Evolutionary conservation across 768 basidiomycete species (phyloP), one percentile per base, ranked within the genome.

Genomic region (Boletus barrowsii): DNA sequence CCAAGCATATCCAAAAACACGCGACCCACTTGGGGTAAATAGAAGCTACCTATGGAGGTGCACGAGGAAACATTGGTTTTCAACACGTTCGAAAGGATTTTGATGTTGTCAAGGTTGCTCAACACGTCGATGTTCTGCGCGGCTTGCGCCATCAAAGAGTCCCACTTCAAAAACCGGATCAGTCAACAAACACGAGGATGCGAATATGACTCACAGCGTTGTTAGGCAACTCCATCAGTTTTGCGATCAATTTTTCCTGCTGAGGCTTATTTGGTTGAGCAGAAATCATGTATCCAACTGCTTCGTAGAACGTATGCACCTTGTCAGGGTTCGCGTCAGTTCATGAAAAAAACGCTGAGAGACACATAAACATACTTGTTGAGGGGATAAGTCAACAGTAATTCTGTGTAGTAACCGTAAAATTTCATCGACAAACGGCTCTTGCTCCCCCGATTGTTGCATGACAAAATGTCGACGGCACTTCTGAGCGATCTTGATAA

Each of bases 401-500:
- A 97, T 98, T 50, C 93, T 79, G 67, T 97, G 94, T 45, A 99
- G 76, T 33, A 88, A 77, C 51, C 94, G 86, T 46, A 99, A 73
- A 54, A 99, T 98, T 73, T 99, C 97, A 64, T 98, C 95, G 42
- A 99, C 89, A 71, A 98, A 99, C 2, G 97, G 97, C 67, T 99
- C 97, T 50, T 84, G 84, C 72, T 99, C 97, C 55, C 93, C 93
- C 10, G 93, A 88, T 71, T 99, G 97, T 67, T 95, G 93, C 89
- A 98, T 93, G 55, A 99, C 93, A 64, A 99, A 99, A 72, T 99
- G 97, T 50, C 96, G 82, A 40, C 94, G 82, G 70, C 95, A 98
- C 72, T 98, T 99, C 71, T 99, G 97, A 22, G 97, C 93, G 63
- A 99, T 99, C 75, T 98, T 99, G 78, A 99, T 98, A 74, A 99